phyloP scores from a whole-genome alignment of 129 eudicot genomes.

The Pittosporum tobira region DNA sequence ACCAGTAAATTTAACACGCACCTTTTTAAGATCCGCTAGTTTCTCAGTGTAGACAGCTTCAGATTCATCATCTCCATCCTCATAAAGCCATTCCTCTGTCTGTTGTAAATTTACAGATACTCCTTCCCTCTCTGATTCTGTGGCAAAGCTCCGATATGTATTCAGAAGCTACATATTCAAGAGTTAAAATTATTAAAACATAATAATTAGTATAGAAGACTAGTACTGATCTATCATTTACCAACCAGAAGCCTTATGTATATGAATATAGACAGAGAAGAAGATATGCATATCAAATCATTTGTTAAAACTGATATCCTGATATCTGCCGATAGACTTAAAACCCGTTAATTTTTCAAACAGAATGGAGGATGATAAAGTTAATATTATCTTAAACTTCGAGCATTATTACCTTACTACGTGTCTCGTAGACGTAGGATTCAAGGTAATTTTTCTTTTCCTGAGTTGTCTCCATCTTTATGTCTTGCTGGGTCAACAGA shows the following conservation, averaged over 20 bases:
- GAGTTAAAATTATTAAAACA: constrained; percentile 4
- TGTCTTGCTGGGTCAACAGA: constrained; percentile 64
- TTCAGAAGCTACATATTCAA: constrained; percentile 45
- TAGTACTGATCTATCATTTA: background rate
- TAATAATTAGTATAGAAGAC: background rate
- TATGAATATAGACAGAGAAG: background rate
- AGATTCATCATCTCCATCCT: constrained; percentile 95
- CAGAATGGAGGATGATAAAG: background rate
- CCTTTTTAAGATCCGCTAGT: constrained; percentile 72
- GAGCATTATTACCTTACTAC: constrained; percentile 63
- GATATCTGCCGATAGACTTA: background rate
- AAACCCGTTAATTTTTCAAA: background rate
- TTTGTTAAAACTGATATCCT: background rate
- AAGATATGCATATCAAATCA: too few relatives aligned
- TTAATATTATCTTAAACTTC: background rate
- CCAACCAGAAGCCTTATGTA: constrained; percentile 4
- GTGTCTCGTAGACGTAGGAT: constrained; percentile 88
- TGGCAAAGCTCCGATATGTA: constrained; percentile 64
- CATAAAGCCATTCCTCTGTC: constrained; percentile 96
- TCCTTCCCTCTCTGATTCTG: constrained; percentile 69
- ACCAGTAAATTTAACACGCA: constrained; percentile 11
- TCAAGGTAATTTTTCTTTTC: constrained; percentile 86
- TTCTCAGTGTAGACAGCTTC: constrained; percentile 58
- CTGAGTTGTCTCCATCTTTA: constrained; percentile 74
- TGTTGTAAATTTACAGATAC: constrained; percentile 61